Base-by-base conservation (phyloP, 2,329 filamentous ascomycete species). In the Ampelomyces quisqualis region DNA sequence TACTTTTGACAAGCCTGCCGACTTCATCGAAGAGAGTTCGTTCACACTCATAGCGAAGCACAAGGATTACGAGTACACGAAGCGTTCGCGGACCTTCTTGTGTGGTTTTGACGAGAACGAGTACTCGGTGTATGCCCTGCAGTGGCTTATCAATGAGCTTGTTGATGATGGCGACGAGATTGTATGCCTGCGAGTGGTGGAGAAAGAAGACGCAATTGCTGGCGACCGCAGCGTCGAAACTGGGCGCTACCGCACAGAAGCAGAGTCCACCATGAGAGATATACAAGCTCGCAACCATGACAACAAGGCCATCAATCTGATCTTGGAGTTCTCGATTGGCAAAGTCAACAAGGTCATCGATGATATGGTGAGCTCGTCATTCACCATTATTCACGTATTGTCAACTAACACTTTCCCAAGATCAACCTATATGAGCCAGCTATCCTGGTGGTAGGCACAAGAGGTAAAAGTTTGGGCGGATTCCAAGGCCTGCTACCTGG, bases 131-230 rank as follows among this genome's bases (percentile, higher is more conserved):
- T 93, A 91, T 69, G 90, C 90, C 11, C 75, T 96, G 13, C 88
- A 94, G 68, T 96, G 90, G 90, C 77, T 95, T 35, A 80, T 96
- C 26, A 88, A 94, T 58, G 89, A 95, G 70, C 77, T 95, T 40
- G 88, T 95, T 27, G 90, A 95, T 58, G 90, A 95, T 60, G 90
- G 90, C 13, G 90, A 96, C 63, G 89, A 95, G 69, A 85, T 96
- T 42, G 86, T 96, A 7, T 96, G 90, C 68, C 79, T 96, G 34
- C 80, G 88, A 37, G 90, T 95, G 2, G 80, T 95, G 29, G 90
- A 95, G 62, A 90, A 88, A 62, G 87, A 91, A 50, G 79, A 83
- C 36, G 86, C 85, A 37, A 79, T 86, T 48, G 79, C 80, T 26
- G 79, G 74, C 41, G 81, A 84, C 45, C 68, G 71, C 8, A 75